phyloP scores from a whole-genome alignment of 2,329 filamentous ascomycete genomes.

The Ophiostoma triangulosporum region DNA sequence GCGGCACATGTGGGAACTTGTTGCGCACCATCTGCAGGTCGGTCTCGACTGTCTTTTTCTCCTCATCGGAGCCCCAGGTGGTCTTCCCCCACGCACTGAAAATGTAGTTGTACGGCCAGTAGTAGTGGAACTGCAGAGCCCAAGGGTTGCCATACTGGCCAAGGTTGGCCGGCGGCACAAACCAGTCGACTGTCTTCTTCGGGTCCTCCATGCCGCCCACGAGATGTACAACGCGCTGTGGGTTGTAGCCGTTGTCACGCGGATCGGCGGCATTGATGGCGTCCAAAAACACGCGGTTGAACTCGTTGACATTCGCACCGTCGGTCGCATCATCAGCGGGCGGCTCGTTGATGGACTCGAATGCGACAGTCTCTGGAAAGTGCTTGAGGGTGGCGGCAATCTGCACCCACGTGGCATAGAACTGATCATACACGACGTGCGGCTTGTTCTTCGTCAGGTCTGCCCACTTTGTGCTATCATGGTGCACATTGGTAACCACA shows the following conservation, averaged over 20 bases:
- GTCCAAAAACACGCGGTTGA: constrained; percentile 43
- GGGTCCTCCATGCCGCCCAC: constrained; percentile 37
- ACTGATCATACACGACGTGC: constrained; percentile 39
- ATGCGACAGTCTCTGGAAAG: constrained; percentile 38
- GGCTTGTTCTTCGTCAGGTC: constrained; percentile 37
- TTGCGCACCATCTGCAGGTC: constrained; percentile 37
- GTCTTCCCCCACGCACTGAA: constrained; percentile 43
- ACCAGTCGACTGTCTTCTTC: constrained; percentile 40
- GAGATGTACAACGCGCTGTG: constrained; percentile 40
- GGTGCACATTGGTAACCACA: constrained; percentile 44
- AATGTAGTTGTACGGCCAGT: constrained; percentile 38
- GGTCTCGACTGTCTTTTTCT: constrained; percentile 33
- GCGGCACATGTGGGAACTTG: constrained; percentile 41
- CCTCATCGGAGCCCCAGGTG: constrained; percentile 41
- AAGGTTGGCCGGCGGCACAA: constrained; percentile 32
- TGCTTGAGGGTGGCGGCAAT: constrained; percentile 40
- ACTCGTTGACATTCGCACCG: constrained; percentile 35
- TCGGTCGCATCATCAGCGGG: constrained; percentile 37
- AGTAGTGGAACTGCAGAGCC: constrained; percentile 50
- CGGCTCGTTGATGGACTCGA: constrained; percentile 48
- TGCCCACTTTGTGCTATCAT: constrained; percentile 46
- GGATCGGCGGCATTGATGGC: constrained; percentile 27
- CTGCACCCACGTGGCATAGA: constrained; percentile 43
- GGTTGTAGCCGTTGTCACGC: constrained; percentile 33
- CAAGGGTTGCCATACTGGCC: constrained; percentile 39